A percentile compares a stretch with the other conserved stretches of the same genome.
Conservation (phyloP, 1,284 basidiomycete species). For the Leccinum pachyderme region DNA sequence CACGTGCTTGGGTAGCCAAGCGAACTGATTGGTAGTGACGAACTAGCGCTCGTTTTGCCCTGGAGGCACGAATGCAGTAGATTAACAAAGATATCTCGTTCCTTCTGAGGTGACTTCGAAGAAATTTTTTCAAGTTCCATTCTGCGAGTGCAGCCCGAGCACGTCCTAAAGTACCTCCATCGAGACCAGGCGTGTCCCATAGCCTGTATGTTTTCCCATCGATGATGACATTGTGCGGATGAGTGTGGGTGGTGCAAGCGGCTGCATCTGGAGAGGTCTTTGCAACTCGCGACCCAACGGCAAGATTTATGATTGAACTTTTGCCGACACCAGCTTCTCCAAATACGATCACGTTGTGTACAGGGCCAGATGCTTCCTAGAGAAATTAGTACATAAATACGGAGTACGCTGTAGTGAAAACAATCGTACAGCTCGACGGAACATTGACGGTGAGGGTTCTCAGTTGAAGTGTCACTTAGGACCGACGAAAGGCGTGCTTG, state of each 20-base stretch:
- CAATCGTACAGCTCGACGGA: slow-evolving; percentile 12
- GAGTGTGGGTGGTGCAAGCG: slow-evolving; percentile 26
- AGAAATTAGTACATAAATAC: slow-evolving; percentile 9
- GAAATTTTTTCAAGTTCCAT: slow-evolving; percentile 24
- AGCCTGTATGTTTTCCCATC: slow-evolving; percentile 21
- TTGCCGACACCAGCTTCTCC: slow-evolving; percentile 35
- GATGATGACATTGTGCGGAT: slow-evolving; percentile 21
- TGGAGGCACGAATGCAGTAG: slow-evolving; percentile 33
- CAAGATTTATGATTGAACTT: slow-evolving; percentile 33
- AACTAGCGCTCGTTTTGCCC: slow-evolving; percentile 28
- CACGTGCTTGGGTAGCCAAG: slow-evolving; percentile 7
- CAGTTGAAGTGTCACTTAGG: neutral
- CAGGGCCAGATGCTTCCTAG: slow-evolving; percentile 9
- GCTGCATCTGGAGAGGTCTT: slow-evolving; percentile 29
- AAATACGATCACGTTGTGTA: slow-evolving; percentile 31
- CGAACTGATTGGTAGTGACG: slow-evolving; percentile 32
- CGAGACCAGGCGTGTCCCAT: slow-evolving; percentile 35
- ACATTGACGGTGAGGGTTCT: slow-evolving; percentile 11
- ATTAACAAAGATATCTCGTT: slow-evolving; percentile 26
- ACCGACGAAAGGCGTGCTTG: neutral
- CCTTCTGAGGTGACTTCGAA: slow-evolving; percentile 23
- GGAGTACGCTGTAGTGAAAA: neutral
- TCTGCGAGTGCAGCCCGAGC: slow-evolving; percentile 28
- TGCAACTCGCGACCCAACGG: slow-evolving; percentile 24
- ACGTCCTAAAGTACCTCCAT: slow-evolving; percentile 27